Evolutionary conservation across 768 basidiomycete genomes (phyloP).

Genomic region (Macrolepiota albuminosa): DNA sequence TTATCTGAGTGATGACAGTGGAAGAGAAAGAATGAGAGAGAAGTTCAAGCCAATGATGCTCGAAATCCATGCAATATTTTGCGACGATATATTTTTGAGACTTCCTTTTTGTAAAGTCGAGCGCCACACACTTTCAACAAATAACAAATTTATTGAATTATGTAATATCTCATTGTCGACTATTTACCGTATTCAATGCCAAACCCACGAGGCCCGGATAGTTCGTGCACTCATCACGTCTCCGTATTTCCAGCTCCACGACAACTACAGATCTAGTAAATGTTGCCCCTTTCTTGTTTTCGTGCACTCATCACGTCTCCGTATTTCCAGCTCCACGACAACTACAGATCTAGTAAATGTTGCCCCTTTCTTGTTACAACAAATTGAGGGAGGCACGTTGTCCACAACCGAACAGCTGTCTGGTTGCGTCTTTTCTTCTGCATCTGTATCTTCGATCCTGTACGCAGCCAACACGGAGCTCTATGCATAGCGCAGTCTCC

Average conservation of each 20-base stretch:
- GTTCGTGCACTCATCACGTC: constrained; percentile 8
- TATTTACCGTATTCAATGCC: not conserved
- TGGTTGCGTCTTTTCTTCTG: constrained; percentile 2
- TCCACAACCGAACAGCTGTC: not conserved
- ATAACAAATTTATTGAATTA: not conserved
- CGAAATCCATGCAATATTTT: constrained; percentile 1
- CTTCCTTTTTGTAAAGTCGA: not conserved
- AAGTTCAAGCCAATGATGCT: constrained; percentile 9
- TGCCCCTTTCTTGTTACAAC: not conserved
- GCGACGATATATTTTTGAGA: too few species aligned
- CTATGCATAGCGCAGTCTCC: constrained; percentile 6
- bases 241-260: not conserved
- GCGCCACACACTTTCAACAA: constrained; percentile 10
- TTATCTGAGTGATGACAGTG: constrained; percentile 8
- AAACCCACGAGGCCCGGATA: constrained; percentile 1
- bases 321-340: not conserved
- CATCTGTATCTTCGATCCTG: not conserved
- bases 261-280: constrained; percentile 1
- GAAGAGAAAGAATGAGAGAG: constrained; percentile 6
- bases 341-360: constrained; percentile 3
- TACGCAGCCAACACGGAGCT: not conserved
- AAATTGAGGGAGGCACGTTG: constrained; percentile 4
- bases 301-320: constrained; percentile 8
- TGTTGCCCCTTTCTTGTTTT: constrained; percentile 1
- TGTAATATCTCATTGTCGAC: constrained; percentile 4